A percentile compares a stretch with the other conserved stretches of the same genome.
phyloP scores from a whole-genome alignment of 2,329 filamentous ascomycete genomes.

The Xylaria sp. region DNA sequence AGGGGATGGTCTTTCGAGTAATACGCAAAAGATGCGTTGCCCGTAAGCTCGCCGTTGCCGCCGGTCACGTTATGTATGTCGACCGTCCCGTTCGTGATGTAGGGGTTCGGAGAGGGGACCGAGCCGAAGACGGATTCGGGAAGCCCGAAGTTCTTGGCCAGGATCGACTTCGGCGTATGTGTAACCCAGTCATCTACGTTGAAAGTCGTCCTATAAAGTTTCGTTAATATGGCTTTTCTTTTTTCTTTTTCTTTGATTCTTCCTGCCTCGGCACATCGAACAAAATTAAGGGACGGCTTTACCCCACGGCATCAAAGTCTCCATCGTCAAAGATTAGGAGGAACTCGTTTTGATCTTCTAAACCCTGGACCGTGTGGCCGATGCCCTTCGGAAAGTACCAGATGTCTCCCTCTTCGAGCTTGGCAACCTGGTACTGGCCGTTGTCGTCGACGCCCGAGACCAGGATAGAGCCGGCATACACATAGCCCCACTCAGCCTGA shows the following conservation, averaged over 20 bases:
- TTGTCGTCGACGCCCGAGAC: slow-evolving; percentile 65
- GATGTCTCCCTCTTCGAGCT: slow-evolving; percentile 63
- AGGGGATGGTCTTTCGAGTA: slow-evolving; percentile 58
- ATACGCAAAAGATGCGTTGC: slow-evolving; percentile 65
- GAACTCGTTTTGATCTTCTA: slow-evolving; percentile 69
- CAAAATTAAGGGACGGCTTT: too few species aligned
- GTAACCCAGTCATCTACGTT: slow-evolving; percentile 72
- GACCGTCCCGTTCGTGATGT: slow-evolving; percentile 62
- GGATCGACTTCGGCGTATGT: slow-evolving; percentile 64
- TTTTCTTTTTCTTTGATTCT: too few species aligned
- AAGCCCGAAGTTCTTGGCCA: slow-evolving; percentile 72
- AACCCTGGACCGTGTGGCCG: slow-evolving; percentile 65
- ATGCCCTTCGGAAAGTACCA: slow-evolving; percentile 71
- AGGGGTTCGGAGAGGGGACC: slow-evolving; percentile 60
- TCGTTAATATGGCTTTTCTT: not conserved
- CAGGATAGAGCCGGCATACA: slow-evolving; percentile 58
- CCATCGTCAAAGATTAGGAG: slow-evolving; percentile 68
- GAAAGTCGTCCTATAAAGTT: slow-evolving; percentile 66
- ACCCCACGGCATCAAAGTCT: slow-evolving; percentile 66
- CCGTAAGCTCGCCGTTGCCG: slow-evolving; percentile 51
- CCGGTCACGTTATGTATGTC: slow-evolving; percentile 50
- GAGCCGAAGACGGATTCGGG: slow-evolving; percentile 60
- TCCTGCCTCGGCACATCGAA: too few species aligned
- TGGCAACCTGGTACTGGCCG: slow-evolving; percentile 57
- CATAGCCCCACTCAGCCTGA: slow-evolving; percentile 68